These are phyloP conservation scores for Perkinsela sp. DNA, from an alignment of 208 protist genomes.

Conservation along the genomic window DNA sequence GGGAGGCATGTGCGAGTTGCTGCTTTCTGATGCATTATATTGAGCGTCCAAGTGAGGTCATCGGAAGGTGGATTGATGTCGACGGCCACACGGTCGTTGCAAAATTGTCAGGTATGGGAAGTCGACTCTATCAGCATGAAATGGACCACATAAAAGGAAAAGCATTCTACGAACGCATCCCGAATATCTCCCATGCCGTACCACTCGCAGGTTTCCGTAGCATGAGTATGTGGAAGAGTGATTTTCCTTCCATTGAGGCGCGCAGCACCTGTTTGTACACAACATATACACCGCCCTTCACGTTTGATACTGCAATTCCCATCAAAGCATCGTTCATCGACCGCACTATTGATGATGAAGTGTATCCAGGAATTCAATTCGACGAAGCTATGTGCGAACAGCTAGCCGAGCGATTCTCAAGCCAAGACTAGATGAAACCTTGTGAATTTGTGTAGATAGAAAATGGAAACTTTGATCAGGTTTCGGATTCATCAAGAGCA, in stretches of 20 bases:
- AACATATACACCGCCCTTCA: conserved; percentile 39
- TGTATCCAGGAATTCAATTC: conserved; percentile 39
- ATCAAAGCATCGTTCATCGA: conserved; percentile 36
- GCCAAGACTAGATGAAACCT: too few relatives aligned
- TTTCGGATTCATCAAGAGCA: too few relatives aligned
- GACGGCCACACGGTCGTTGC: conserved; percentile 12
- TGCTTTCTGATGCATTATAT: conserved; percentile 62
- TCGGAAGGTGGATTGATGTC: conserved; percentile 13
- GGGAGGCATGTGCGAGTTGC: conserved; percentile 61
- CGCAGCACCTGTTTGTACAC: conserved; percentile 60
- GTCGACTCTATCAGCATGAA: conserved; percentile 48
- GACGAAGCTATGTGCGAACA: neutral
- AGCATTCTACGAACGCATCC: conserved; percentile 43
- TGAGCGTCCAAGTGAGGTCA: conserved; percentile 32
- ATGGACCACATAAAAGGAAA: conserved; percentile 43
- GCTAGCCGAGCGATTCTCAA: too few relatives aligned
- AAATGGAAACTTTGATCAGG: too few relatives aligned
- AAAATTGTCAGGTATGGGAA: conserved; percentile 22
- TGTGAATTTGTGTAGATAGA: too few relatives aligned
- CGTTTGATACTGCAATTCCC: conserved; percentile 20
- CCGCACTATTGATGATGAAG: conserved; percentile 52
- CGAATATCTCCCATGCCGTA: conserved; percentile 49
- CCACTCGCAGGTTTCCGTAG: conserved; percentile 41
- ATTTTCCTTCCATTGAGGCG: conserved; percentile 57
- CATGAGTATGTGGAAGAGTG: conserved; percentile 59